Evolutionary conservation across 345 rosid species (phyloP), one percentile per base, ranked within the genome.

Genomic region (Combretum micranthum): DNA sequence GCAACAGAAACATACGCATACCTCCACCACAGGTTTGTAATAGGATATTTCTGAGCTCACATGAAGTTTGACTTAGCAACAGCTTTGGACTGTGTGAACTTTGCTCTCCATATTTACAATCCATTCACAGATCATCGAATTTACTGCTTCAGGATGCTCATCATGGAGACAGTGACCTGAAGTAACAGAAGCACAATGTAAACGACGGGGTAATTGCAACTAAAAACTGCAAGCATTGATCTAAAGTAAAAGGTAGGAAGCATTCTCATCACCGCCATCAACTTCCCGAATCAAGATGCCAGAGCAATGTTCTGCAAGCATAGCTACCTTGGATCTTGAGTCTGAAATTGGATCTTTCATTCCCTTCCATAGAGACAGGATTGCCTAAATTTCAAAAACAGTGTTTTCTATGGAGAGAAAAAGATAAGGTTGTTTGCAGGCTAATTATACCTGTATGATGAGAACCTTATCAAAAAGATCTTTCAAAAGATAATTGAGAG

Each of bases 141-240:
- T 89, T 11, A 83, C 87, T 59, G 75, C 76, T 63, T 77, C 81
- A 15, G 95, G 89, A 60, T 44, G 61, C 80, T 89, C 97, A 46
- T 83, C 96, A n/a, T 89, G 94, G 50, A 94, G 94, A 44, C 96
- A 86, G 59, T 89, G 96, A 15, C 94, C 96, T 80, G 77, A 42
- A 72, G 57, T 25, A 47, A 25, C 19, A 63, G 9, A 7, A 42
- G n/a, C 4, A 20, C 11, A 47, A 15, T 20, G 44, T 19, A n/a
- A 1, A 20, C 42, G 19, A 15, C 15, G 16, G 11, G 0, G 1
- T 12, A 21, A 48, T 23, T 32, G 39, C 39, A 4, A 32, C 39
- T 21, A 20, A 44, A 25, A 16, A 22, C n/a, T 47, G 17, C n/a
- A n/a, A 16, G 32, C 37, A 55, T 23, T 42, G 49, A 13, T 16